Evolutionary conservation across 352 stramenopile species (phyloP).

Genomic region (Thalassiosira livingstoniorum): DNA sequence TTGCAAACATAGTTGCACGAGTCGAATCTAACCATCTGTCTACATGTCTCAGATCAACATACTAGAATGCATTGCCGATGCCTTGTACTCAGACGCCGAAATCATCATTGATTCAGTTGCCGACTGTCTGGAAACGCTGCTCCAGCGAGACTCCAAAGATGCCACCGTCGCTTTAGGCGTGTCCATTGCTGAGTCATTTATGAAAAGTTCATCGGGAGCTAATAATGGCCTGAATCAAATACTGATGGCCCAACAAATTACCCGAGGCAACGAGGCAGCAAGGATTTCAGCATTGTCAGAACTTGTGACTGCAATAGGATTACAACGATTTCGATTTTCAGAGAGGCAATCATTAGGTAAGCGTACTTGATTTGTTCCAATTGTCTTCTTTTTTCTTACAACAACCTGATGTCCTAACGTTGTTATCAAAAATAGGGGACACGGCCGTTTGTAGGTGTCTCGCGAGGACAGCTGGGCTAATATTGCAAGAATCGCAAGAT

Average conservation of each 20-base stretch:
- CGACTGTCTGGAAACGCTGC: slow-evolving; percentile 71
- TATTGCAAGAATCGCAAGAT: slow-evolving; percentile 57
- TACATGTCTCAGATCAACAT: slow-evolving; percentile 68
- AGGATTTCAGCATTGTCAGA: slow-evolving; percentile 69
- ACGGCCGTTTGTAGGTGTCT: slow-evolving; percentile 70
- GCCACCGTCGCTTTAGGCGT: slow-evolving; percentile 37
- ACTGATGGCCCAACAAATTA: slow-evolving; percentile 39
- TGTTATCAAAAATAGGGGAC: no score
- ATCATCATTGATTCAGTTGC: slow-evolving; percentile 72
- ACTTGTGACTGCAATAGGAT: slow-evolving; percentile 67
- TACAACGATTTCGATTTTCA: slow-evolving; percentile 77
- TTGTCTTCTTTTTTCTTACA: no score
- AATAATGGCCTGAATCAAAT: slow-evolving; percentile 20
- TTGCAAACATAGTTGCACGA: no score
- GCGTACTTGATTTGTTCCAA: slow-evolving; percentile 24
- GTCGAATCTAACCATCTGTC: no score
- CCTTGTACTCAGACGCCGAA: slow-evolving; percentile 77
- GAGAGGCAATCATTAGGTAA: slow-evolving; percentile 61
- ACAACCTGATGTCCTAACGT: no score
- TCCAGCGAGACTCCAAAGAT: slow-evolving; percentile 49
- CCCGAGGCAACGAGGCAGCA: slow-evolving; percentile 43
- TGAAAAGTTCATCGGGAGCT: slow-evolving; percentile 28
- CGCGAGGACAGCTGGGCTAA: slow-evolving; percentile 56
- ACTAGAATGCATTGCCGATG: slow-evolving; percentile 71
- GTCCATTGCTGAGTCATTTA: slow-evolving; percentile 48